These are phyloP conservation scores for Galerina sulciceps DNA, from an alignment of 768 basidiomycete genomes.

Conservation along the genomic window DNA sequence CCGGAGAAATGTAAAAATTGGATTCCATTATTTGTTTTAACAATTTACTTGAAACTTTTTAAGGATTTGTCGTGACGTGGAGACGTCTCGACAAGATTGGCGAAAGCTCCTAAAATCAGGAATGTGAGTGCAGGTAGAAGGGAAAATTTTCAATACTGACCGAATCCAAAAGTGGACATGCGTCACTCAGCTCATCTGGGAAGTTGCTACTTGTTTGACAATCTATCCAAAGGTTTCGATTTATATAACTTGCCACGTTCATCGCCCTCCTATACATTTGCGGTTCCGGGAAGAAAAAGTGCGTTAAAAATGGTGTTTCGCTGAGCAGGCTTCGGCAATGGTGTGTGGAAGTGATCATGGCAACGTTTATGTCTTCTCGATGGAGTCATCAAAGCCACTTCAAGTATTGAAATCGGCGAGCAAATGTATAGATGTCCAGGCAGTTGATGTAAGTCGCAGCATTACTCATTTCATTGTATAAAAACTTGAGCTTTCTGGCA, in stretches of 20 bases:
- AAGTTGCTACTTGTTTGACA: constrained; percentile 13
- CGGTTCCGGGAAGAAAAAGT: constrained; percentile 1
- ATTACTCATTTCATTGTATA: too few relatives aligned
- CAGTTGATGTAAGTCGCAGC: constrained; percentile 6
- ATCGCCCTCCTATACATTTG: constrained; percentile 4
- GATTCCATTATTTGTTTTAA: neutral
- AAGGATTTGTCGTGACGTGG: constrained; percentile 11
- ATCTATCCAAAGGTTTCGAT: constrained; percentile 11
- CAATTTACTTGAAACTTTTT: neutral
- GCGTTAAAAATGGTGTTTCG: neutral
- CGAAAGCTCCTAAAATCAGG: constrained; percentile 14
- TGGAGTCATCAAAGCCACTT: neutral
- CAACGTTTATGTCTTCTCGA: constrained; percentile 9
- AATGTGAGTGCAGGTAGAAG: constrained; percentile 1
- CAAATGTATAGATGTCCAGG: neutral
- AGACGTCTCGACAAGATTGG: constrained; percentile 12
- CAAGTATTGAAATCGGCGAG: constrained; percentile 5
- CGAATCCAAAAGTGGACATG: neutral
- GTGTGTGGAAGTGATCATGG: constrained; percentile 15
- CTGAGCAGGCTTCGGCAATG: too few relatives aligned
- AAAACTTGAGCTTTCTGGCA: neutral
- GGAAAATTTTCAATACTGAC: neutral
- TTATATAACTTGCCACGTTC: constrained; percentile 10
- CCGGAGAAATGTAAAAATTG: constrained; percentile 14
- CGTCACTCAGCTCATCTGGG: neutral